phyloP scores from a whole-genome alignment of 352 stramenopile species.

The Phytophthora capsici region DNA sequence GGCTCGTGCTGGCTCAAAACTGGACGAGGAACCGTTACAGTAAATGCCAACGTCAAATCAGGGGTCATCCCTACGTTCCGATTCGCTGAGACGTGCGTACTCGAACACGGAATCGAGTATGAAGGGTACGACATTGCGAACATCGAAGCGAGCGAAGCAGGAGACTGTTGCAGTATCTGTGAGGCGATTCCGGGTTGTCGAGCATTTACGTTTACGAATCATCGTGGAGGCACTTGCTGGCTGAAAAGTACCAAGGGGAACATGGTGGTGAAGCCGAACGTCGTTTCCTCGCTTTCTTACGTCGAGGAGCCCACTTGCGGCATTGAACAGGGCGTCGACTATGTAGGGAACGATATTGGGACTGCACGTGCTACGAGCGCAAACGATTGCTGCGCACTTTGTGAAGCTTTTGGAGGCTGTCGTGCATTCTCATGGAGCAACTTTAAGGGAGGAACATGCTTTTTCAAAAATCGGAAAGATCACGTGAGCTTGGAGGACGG shows the following conservation, averaged over 20 bases:
- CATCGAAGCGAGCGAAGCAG: conserved; percentile 11
- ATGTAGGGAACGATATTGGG: conserved; percentile 42
- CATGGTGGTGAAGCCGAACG: conserved; percentile 18
- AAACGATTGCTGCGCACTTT: conserved; percentile 29
- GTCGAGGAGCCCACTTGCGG: conserved; percentile 29
- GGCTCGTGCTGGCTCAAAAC: conserved; percentile 72
- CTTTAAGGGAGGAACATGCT: conserved; percentile 61
- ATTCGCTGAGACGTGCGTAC: conserved; percentile 23
- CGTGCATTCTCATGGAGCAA: conserved; percentile 59
- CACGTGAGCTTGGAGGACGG: conserved; percentile 17
- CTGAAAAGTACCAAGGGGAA: conserved; percentile 42
- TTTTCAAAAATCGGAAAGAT: conserved; percentile 48
- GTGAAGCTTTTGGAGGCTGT: conserved; percentile 37
- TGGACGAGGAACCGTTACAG: conserved; percentile 30
- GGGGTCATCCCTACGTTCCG: conserved; percentile 21
- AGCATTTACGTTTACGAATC: conserved; percentile 41
- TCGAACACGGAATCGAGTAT: conserved; percentile 37
- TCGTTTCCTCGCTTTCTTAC: conserved; percentile 19
- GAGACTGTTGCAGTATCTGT: conserved; percentile 31
- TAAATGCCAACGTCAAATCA: conserved; percentile 33
- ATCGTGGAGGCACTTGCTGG: conserved; percentile 39
- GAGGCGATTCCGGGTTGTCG: conserved; percentile 37
- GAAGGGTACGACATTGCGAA: conserved; percentile 32
- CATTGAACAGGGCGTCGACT: conserved; percentile 34
- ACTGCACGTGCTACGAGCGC: conserved; percentile 15